These are phyloP conservation scores for Paramecium tetraurelia DNA, from an alignment of 73 alveolate species.

Conservation along the genomic window DNA sequence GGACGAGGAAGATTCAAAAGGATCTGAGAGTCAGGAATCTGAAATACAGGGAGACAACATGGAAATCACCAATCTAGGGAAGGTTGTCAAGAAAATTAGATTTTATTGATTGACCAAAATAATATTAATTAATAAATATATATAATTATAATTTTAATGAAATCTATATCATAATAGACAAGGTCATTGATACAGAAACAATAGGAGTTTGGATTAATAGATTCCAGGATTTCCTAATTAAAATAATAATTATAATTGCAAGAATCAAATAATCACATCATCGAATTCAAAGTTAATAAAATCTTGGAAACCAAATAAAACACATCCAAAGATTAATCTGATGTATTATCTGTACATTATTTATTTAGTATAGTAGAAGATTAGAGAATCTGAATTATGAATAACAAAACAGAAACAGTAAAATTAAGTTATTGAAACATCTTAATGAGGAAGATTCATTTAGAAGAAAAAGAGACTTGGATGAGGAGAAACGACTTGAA, in stretches of 20 bases:
- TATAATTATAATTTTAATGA: background rate
- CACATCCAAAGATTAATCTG: background rate
- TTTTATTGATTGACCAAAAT: background rate
- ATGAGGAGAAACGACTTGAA: background rate
- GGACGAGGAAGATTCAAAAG: background rate
- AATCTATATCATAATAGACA: background rate
- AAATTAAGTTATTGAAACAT: background rate
- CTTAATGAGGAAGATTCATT: background rate
- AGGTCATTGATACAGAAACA: background rate
- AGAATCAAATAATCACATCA: background rate
- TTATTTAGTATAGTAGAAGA: background rate
- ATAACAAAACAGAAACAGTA: background rate
- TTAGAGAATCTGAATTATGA: background rate
- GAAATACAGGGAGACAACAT: background rate
- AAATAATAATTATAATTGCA: background rate
- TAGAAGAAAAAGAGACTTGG: background rate
- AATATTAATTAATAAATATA: background rate
- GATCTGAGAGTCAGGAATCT: background rate
- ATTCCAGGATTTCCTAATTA: background rate
- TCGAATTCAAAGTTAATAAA: background rate
- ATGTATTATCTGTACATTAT: background rate
- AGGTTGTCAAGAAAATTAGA: background rate
- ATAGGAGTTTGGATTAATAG: background rate
- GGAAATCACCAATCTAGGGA: background rate
- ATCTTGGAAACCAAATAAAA: background rate